These are phyloP conservation scores for Clausena lansium DNA, from an alignment of 345 rosid genomes.

Conservation along the genomic window DNA sequence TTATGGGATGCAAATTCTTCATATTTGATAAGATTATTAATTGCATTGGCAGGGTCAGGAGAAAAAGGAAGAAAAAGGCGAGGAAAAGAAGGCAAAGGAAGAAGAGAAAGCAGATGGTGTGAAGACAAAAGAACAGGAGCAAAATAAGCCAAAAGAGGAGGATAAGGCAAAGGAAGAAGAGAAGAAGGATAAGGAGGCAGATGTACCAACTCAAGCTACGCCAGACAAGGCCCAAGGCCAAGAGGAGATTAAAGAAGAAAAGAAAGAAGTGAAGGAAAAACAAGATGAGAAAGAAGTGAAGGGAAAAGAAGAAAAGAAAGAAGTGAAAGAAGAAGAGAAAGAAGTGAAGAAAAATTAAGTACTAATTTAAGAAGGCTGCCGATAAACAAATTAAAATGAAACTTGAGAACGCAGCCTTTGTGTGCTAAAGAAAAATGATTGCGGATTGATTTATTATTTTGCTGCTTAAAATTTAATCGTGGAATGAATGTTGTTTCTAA, in stretches of 20 bases:
- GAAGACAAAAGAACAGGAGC: neutral
- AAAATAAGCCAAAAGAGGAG: neutral
- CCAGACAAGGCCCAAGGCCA: neutral
- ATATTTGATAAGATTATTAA: neutral
- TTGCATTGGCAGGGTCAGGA: neutral
- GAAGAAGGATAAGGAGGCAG: neutral
- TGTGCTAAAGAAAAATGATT: too few relatives aligned
- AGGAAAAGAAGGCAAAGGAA: neutral
- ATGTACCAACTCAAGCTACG: neutral
- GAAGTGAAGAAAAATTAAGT: too few relatives aligned
- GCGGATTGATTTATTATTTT: too few relatives aligned
- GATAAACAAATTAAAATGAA: too few relatives aligned
- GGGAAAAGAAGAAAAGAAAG: too few relatives aligned
- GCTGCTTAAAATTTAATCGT: too few relatives aligned
- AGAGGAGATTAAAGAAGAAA: neutral
- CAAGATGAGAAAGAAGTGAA: neutral
- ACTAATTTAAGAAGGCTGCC: too few relatives aligned
- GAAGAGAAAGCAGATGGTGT: neutral
- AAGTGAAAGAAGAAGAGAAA: too few relatives aligned
- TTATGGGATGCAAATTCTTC: too few relatives aligned
- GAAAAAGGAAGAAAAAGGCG: neutral
- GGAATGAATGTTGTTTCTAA: too few relatives aligned
- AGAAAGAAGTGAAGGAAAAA: neutral
- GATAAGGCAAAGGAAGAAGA: constrained; percentile 4
- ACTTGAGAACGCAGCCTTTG: too few relatives aligned